These are phyloP conservation scores for Cercospora sp. DNA, from an alignment of 2,329 filamentous ascomycete species.

Conservation along the genomic window DNA sequence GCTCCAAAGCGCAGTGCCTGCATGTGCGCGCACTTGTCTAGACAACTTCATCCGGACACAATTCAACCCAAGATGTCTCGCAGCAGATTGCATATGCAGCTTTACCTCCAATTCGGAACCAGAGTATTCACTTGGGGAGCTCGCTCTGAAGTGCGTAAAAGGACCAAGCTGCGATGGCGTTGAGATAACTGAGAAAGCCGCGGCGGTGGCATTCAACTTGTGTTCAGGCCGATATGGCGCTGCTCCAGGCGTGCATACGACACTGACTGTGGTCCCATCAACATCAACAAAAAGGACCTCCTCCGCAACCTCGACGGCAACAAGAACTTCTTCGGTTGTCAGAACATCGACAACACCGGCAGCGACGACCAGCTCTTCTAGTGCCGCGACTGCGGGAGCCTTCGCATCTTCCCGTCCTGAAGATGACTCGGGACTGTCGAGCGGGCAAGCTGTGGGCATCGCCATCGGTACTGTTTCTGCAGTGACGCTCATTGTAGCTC, in stretches of 20 bases:
- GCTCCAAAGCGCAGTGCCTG: conserved; percentile 30
- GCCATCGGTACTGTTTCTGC: conserved; percentile 36
- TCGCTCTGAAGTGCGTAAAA: conserved; percentile 31
- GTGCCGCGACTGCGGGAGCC: background rate
- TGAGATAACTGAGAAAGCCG: background rate
- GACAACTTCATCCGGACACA: conserved; percentile 28
- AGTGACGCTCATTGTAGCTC: conserved; percentile 28
- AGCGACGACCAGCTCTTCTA: background rate
- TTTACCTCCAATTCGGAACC: background rate
- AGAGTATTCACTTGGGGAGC: conserved; percentile 33
- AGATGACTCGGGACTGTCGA: conserved; percentile 28
- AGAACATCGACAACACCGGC: background rate
- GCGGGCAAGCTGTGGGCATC: conserved; percentile 37
- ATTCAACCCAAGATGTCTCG: conserved; percentile 16
- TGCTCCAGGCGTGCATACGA: conserved; percentile 32
- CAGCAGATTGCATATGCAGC: conserved; percentile 1
- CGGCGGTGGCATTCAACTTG: conserved; percentile 29
- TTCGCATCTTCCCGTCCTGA: conserved; percentile 12
- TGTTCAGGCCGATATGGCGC: conserved; percentile 31
- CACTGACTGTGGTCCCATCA: conserved; percentile 13
- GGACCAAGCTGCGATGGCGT: conserved; percentile 5
- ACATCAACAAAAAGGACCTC: conserved; percentile 1
- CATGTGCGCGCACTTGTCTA: conserved; percentile 36
- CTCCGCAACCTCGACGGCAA: conserved; percentile 3
- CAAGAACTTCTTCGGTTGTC: background rate